Evolutionary conservation across 2,329 filamentous ascomycete species (phyloP), one percentile per base, ranked within the genome.

Genomic region (Endoconidiophora polonica): DNA sequence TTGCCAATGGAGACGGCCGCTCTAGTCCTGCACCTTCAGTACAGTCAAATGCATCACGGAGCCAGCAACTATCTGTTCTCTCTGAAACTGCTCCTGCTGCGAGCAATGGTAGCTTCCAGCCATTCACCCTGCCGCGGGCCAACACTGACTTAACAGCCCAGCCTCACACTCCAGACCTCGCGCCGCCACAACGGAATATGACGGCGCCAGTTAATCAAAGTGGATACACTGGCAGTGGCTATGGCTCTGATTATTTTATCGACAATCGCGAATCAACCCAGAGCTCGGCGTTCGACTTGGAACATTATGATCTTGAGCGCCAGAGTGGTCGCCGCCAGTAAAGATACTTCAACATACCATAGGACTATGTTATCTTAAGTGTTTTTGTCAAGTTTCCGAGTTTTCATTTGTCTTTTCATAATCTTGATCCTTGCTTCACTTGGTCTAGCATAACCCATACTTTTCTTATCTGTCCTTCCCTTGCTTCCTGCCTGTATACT

Each of bases 141-240:
- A 50, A 53, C 24, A 58, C 59, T 5, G 20, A 37, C 9, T 10
- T 42, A 5, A 18, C 46, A 2, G n/a, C 44, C 9, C 33, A 4
- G 5, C 33, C 18, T 14, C 44, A 38, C 6, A 44, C 29, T 5
- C 14, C 49, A n/a, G 38, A 33, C 18, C 12, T 38, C 10, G 61
- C 63, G 37, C 57, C 64, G 24, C 66, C 67, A 1, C 64, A 65
- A 54, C 63, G 70, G 46, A 71, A 67, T 50, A 65, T 71, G 64
- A 72, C 69, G 20, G 66, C 65, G 3, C 66, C 67, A 57, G 43
- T 54, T 49, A 41, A 41, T 16, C 29, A 36, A 2, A 5, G 12
- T 33, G 51, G 51, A 4, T 53, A 53, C 50, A 53, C 50, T 12
- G 45, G 50, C 36, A 58, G 48, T 48, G 58, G 49, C 54, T 55